phyloP scores from a whole-genome alignment of 2,329 filamentous ascomycete genomes.

The Fusarium secorum region DNA sequence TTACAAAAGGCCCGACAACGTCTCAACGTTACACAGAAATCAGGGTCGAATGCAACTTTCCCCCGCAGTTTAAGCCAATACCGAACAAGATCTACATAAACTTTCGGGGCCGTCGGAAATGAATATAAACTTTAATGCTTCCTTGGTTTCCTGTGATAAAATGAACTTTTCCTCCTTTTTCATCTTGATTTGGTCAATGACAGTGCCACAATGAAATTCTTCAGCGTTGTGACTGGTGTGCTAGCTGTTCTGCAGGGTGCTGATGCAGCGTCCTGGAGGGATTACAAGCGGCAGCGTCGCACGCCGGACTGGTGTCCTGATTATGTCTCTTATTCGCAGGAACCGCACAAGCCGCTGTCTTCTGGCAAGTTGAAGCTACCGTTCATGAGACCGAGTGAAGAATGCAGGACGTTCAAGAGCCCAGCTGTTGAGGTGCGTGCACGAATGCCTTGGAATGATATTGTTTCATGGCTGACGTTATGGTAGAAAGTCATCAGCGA shows the following conservation, averaged over 20 bases:
- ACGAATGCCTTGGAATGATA: rapidly evolving
- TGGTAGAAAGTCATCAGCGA: slow-evolving; percentile 13
- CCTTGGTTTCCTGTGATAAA: neutral
- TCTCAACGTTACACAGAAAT: slow-evolving; percentile 18
- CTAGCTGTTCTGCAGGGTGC: neutral
- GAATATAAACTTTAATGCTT: neutral
- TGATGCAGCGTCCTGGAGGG: slow-evolving; percentile 3
- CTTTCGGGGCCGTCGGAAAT: neutral
- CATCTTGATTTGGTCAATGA: rapidly evolving
- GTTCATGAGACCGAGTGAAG: slow-evolving; percentile 15
- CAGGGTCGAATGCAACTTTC: neutral
- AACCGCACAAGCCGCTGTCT: neutral
- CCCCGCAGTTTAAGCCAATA: slow-evolving; percentile 2
- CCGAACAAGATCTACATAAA: neutral
- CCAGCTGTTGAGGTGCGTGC: neutral
- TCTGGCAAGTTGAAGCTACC: slow-evolving; percentile 11
- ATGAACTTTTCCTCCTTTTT: neutral
- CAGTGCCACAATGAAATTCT: neutral
- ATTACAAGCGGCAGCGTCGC: slow-evolving; percentile 12
- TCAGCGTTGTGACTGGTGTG: neutral
- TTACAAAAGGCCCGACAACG: slow-evolving; percentile 3
- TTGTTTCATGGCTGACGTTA: rapidly evolving
- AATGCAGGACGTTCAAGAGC: slow-evolving; percentile 25
- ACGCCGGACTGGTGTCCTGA: slow-evolving; percentile 11
- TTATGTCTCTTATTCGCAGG: slow-evolving; percentile 12